A percentile compares a stretch with the other conserved stretches of the same genome.
These are phyloP conservation scores for Adenanthera pavonina DNA, from an alignment of 306 rosid genomes.

Conservation along the genomic window DNA sequence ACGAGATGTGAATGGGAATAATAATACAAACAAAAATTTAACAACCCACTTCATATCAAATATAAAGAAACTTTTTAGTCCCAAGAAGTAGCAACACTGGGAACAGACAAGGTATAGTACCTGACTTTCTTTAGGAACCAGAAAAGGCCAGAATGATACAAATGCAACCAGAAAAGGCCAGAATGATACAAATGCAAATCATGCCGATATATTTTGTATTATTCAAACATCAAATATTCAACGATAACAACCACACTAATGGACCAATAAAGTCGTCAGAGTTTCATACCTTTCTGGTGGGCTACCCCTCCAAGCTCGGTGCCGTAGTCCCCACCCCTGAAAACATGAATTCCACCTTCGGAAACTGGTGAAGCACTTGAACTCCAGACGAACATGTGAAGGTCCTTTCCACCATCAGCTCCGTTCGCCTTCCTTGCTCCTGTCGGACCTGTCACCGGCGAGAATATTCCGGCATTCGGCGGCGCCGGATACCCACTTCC, in stretches of 20 bases:
- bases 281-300: slow-evolving; percentile 55
- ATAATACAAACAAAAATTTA: not conserved
- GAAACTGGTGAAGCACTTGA: slow-evolving; percentile 75
- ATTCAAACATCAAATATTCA: not conserved
- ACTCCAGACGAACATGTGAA: slow-evolving; percentile 80
- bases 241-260: not conserved
- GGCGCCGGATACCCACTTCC: slow-evolving; percentile 57
- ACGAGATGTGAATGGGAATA: not conserved
- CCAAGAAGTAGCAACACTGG: not conserved
- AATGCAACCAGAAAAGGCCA: not conserved
- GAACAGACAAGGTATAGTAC: slow-evolving; percentile 5
- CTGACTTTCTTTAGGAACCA: not conserved
- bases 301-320: slow-evolving; percentile 52
- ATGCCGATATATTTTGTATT: not conserved
- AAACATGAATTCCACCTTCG: slow-evolving; percentile 69
- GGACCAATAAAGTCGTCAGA: not conserved
- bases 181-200: slow-evolving; percentile 15
- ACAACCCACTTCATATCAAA: slow-evolving; percentile 3
- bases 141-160: slow-evolving; percentile 10
- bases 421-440: slow-evolving; percentile 48
- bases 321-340: slow-evolving; percentile 64
- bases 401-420: slow-evolving; percentile 58
- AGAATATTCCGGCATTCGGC: slow-evolving; percentile 56
- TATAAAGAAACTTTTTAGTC: not conserved
- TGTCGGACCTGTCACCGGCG: slow-evolving; percentile 54